phyloP scores from a whole-genome alignment of 2,329 filamentous ascomycete genomes.

The Cylindrodendrum hubeiense region DNA sequence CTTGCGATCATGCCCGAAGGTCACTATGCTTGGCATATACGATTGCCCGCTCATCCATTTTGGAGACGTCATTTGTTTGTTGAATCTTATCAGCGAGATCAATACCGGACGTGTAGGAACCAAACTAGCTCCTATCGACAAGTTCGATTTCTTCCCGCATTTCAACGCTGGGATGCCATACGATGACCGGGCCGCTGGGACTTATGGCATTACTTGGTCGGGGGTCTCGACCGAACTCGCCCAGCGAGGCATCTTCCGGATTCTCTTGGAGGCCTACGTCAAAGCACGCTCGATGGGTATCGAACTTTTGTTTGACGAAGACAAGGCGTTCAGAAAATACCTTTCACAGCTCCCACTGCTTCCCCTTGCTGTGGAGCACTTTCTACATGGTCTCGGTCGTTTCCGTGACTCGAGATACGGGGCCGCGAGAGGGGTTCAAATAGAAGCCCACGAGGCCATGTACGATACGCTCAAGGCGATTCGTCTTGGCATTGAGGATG shows the following conservation, averaged over 20 bases:
- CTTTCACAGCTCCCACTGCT: slow-evolving; percentile 46
- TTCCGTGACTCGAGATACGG: slow-evolving; percentile 31
- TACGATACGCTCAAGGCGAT: slow-evolving; percentile 52
- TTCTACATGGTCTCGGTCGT: slow-evolving; percentile 51
- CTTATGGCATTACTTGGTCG: slow-evolving; percentile 49
- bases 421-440: not conserved
- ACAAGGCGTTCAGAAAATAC: slow-evolving; percentile 47
- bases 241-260: slow-evolving; percentile 50
- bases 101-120: slow-evolving; percentile 41
- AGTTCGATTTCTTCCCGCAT: slow-evolving; percentile 51
- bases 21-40: slow-evolving; percentile 52
- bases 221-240: slow-evolving; percentile 37
- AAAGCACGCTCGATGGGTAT: slow-evolving; percentile 48
- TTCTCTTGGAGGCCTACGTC: slow-evolving; percentile 51
- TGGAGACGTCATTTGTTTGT: slow-evolving; percentile 49
- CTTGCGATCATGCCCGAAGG: slow-evolving; percentile 46
- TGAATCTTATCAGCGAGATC: slow-evolving; percentile 53
- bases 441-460: slow-evolving; percentile 32
- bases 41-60: slow-evolving; percentile 53
- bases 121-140: slow-evolving; percentile 31
- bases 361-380: slow-evolving; percentile 44
- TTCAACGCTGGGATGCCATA: slow-evolving; percentile 47
- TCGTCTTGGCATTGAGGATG: slow-evolving; percentile 39
- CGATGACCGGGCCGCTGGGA: slow-evolving; percentile 6
- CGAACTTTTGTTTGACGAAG: slow-evolving; percentile 46